Conservation (phyloP, 2,329 filamentous ascomycete species). For the Colletotrichum aenigma region DNA sequence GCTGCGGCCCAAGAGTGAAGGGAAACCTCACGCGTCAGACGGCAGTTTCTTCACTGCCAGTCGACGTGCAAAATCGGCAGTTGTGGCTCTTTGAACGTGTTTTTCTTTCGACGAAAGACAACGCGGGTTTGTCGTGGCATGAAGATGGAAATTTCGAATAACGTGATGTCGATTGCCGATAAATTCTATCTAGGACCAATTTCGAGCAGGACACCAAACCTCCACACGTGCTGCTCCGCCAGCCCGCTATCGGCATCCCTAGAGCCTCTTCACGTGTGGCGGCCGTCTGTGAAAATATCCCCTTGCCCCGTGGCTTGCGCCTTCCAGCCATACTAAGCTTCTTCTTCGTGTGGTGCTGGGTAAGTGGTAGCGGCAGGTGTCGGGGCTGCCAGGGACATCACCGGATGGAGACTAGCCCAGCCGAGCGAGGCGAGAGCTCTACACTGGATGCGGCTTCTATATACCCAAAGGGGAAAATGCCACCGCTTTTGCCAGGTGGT, state of each 20-base stretch:
- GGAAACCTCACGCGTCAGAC: background rate
- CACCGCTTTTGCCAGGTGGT: background rate
- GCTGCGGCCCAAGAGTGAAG: background rate
- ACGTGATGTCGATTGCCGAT: background rate
- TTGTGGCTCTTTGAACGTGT: background rate
- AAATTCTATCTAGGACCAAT: background rate
- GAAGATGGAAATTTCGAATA: background rate
- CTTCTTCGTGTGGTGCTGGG: background rate
- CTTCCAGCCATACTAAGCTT: accelerated
- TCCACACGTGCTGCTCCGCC: background rate
- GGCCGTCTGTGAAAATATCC: background rate
- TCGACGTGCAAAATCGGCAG: background rate
- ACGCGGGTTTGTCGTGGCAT: background rate
- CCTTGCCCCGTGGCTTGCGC: background rate
- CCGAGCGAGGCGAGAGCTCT: background rate
- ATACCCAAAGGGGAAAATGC: background rate
- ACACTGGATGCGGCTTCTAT: background rate
- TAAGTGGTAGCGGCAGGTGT: background rate
- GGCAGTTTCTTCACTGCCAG: background rate
- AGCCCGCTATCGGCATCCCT: background rate
- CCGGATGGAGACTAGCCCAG: background rate
- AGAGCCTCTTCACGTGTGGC: background rate
- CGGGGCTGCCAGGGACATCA: background rate
- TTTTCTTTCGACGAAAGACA: accelerated
- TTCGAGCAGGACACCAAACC: background rate